Conservation (phyloP, 148 eudicot species). For the Simmondsia chinensis region DNA sequence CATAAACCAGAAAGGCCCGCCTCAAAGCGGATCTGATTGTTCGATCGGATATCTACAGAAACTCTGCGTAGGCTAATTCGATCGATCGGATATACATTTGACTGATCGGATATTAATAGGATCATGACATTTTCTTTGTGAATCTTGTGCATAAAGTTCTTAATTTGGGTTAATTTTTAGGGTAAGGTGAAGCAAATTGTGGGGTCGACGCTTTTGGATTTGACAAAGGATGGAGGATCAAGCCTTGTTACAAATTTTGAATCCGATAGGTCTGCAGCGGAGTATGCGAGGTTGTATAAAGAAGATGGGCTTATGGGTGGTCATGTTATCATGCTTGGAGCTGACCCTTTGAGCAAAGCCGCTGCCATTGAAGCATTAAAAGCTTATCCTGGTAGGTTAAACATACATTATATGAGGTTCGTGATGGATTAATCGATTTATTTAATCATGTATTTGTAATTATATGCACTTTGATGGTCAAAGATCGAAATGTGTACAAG, state of each 20-base stretch:
- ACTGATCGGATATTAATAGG: too few relatives aligned
- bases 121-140: too few relatives aligned
- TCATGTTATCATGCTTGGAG: conserved; percentile 88
- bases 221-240: conserved; percentile 32
- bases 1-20: too few relatives aligned
- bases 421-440: too few relatives aligned
- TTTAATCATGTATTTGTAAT: too few relatives aligned
- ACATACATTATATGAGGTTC: background rate
- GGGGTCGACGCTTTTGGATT: conserved; percentile 80
- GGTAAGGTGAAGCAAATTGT: conserved; percentile 94
- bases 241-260: conserved; percentile 65
- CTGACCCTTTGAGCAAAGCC: conserved; percentile 63
- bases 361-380: conserved; percentile 64
- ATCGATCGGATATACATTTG: too few relatives aligned
- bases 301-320: conserved; percentile 83
- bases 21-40: too few relatives aligned
- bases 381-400: conserved; percentile 63
- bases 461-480: too few relatives aligned
- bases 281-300: conserved; percentile 66
- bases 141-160: too few relatives aligned
- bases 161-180: conserved; percentile 32
- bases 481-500: too few relatives aligned
- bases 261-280: conserved; percentile 77
- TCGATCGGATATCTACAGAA: too few relatives aligned
- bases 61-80: too few relatives aligned